Conservation (phyloP, 257 asterid genomes). For the Fraxinus quadrangulata region DNA sequence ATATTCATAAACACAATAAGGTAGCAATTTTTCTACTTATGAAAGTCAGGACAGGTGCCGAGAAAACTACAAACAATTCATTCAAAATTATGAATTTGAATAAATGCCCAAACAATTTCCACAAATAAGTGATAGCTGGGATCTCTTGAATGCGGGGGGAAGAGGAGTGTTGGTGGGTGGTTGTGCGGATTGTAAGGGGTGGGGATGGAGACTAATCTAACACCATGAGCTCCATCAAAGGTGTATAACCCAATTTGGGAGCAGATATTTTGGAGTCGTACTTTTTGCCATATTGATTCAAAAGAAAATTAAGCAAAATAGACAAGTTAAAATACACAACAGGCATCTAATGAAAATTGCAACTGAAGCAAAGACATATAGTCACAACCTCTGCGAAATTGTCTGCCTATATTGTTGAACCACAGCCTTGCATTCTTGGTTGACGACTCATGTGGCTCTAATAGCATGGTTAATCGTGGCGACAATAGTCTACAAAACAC, state of each 20-base stretch:
- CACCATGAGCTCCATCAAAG: slow-evolving; percentile 83
- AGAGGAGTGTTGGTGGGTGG: neutral
- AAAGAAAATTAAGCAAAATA: slow-evolving; percentile 2
- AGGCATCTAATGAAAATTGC: neutral
- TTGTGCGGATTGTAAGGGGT: neutral
- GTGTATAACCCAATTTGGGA: slow-evolving; percentile 84
- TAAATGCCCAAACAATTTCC: neutral
- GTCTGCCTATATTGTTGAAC: slow-evolving; percentile 88
- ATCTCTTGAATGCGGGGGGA: too few species aligned
- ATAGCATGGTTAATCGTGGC: slow-evolving; percentile 98
- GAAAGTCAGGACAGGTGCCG: neutral
- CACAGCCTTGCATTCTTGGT: slow-evolving; percentile 92
- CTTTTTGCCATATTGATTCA: slow-evolving; percentile 38
- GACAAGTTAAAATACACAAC: neutral
- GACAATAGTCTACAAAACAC: slow-evolving; percentile 58
- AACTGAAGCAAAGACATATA: neutral
- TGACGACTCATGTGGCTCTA: slow-evolving; percentile 92
- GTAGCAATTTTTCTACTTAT: too few species aligned
- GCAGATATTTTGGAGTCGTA: slow-evolving; percentile 79
- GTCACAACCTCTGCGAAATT: slow-evolving; percentile 62
- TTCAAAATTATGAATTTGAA: neutral
- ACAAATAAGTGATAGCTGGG: neutral
- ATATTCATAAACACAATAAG: too few species aligned
- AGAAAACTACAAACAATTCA: neutral
- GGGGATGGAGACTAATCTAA: slow-evolving; percentile 51